Base-by-base conservation (phyloP, 2,329 filamentous ascomycete genomes). In the Neopestalotiopsis rosae region DNA sequence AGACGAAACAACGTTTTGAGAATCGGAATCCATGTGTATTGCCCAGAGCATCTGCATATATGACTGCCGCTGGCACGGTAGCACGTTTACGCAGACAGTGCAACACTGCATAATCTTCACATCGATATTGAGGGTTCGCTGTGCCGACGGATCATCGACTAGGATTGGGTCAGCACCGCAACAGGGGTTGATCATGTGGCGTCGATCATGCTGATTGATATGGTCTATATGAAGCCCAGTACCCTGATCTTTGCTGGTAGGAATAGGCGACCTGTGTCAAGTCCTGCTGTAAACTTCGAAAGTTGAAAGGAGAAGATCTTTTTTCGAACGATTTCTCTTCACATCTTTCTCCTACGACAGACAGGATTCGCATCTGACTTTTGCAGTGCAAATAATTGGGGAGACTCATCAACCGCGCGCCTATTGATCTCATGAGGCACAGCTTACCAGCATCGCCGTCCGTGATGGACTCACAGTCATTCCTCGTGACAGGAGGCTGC, bases 401-500 rank as follows among this genome's bases (percentile, higher is more conserved):
- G 24, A 28, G 24, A 28, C 24, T 38, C 34, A 38, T 38, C 34
- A 38, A 10, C 6, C 34, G 5, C 34, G 14, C 32, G 17, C 4
- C 58, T 24, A 7, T 9, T 9, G 20, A 63, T 30, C n/a, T 20
- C 32, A 24, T 42, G 61, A 24, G 30, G 13, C 30, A 38, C n/a
- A 38, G 7, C 12, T 12, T 7, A 34, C 7, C 34, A 28, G 17
- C 24, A 30, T 59, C 57, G 20, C n/a, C 57, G 30, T 30, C 24
- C 12, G 28, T 34, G 13, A 71, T 71, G 70, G 66, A 64, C 4
- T 20, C 24, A 3, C 69, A 72, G 49, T 72, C 69, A 6, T 71
- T 71, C 73, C 81, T 88, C 63, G 83, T 89, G 61, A 82, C 87
- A 49, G 87, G 87, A 65, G 87, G 87, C 73, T 88, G 87, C 72